A percentile compares a stretch with the other conserved stretches of the same genome.
Evolutionary conservation across 2,329 filamentous ascomycete genomes (phyloP).

Genomic region (Ilyonectria sp.): DNA sequence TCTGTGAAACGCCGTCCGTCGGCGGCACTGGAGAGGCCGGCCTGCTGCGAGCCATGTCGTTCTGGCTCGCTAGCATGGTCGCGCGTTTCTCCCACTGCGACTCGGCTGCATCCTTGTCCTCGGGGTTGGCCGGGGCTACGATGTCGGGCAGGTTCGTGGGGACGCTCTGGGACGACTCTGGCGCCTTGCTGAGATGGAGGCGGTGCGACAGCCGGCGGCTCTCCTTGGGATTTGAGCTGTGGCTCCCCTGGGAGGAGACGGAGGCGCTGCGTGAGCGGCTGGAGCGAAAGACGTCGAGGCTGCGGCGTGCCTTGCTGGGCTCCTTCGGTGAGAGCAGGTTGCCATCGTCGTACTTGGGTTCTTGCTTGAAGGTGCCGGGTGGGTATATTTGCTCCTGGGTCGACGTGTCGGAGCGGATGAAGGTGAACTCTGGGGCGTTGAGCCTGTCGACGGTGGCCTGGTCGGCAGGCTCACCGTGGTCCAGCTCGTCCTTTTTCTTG

Average conservation of each 20-base stretch:
- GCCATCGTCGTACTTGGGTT: conserved; percentile 48
- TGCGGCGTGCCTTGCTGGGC: conserved; percentile 56
- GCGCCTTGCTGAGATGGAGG: conserved; percentile 75
- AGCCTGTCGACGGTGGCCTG: conserved; percentile 56
- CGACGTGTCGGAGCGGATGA: conserved; percentile 87
- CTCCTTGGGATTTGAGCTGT: conserved; percentile 51
- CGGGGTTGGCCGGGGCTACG: conserved; percentile 60
- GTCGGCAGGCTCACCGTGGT: conserved; percentile 53
- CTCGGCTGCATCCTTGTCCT: conserved; percentile 68
- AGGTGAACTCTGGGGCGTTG: conserved; percentile 78
- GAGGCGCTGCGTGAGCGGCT: conserved; percentile 66
- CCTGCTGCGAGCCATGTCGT: conserved; percentile 63
- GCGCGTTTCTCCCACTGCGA: conserved; percentile 93
- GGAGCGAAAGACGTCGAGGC: conserved; percentile 63
- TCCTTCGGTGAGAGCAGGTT: conserved; percentile 52
- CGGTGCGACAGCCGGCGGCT: conserved; percentile 73
- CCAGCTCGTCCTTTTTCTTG: conserved; percentile 67
- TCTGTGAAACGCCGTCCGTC: conserved; percentile 47
- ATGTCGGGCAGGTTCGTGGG: conserved; percentile 87
- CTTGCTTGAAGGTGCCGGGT: conserved; percentile 58
- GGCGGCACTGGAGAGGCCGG: conserved; percentile 56
- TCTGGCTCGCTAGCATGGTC: conserved; percentile 84
- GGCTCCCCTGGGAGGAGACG: conserved; percentile 58
- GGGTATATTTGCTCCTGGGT: conserved; percentile 85
- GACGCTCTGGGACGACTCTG: conserved; percentile 78